Evolutionary conservation across 345 rosid genomes (phyloP), one percentile per base, ranked within the genome.

Genomic region (Hibiscus syriacus): DNA sequence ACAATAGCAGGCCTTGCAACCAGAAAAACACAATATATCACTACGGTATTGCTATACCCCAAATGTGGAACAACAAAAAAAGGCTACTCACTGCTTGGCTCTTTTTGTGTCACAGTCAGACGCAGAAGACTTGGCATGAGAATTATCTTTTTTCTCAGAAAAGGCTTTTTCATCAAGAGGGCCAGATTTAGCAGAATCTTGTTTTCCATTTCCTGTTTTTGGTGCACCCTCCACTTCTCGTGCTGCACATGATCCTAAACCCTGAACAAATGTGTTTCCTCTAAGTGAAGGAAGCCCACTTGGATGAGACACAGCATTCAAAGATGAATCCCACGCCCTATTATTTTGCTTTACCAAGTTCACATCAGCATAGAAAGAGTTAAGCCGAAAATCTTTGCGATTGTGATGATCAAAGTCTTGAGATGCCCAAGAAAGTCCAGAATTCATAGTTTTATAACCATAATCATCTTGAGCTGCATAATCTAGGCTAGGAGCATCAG

Each of bases 51-150:
- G 13, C 32, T 6, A 39, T 22, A 11, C 67, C 22, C 22, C 52
- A 43, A 19, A 8, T 14, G 22, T 14, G 10, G 19, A 64, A 76
- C 66, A 58, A 60, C 9, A 46, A 34, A 70, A 70, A 34, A 70
- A 3, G 68, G 77, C 34, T 17, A 77, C 99, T 68, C 85, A 95
- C 99, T 92, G 99, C 84, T 92, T 90, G 72, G 96, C 85, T 55
- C 88, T 89, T 74, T 84, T 90, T 30, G 92, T 76, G 67, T 90
- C 97, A 16, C 82, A 82, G 13, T 85, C 93, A 66, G 84, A 76
- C 55, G 79, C 70, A 70, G 75, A 81, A 62, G 84, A 56, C 71
- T 83, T 79, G 20, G 76, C 61, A 57, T 77, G 82, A 58, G 84
- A 64, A 53, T 64, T 61, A 45, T 89, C 95, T 72, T 73, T 89